Base-by-base conservation (phyloP, 2,329 filamentous ascomycete genomes). In the Penicillium brasilianum region DNA sequence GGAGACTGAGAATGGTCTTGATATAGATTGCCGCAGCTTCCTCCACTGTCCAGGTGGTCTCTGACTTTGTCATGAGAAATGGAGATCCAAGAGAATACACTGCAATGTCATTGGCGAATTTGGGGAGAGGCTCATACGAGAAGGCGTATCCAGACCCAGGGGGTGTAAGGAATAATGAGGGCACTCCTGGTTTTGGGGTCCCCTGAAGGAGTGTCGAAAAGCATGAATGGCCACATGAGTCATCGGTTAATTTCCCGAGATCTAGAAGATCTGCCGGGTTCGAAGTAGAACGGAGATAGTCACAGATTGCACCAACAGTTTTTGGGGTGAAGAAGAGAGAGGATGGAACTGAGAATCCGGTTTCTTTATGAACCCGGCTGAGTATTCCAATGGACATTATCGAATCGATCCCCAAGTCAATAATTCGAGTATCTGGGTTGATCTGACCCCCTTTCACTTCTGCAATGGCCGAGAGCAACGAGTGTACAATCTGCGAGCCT, bases 101-200 rank as follows among this genome's bases (percentile, higher is more conserved):
- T 14, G 61, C 58, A 48, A 14, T 11, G 8, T 63, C 58, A 22
- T 61, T 56, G 54, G 37, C 7, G n/a, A 63, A 61, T 25, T 63
- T 58, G 0, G 61, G 61, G 1, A 63, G 37, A 4, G 50, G 50
- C 10, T 28, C 37, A n/a, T 43, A 63, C 25, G 46, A 28, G 37
- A 60, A 63, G 25, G 61, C 61, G 48, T 63, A 39, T 43, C 61
- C 61, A 13, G 61, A 63, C 4, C 58, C 61, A 22, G 61, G 61
- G 41, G 61, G 61, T 9, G 39, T 4, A 11, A 58, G 50, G 22
- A 63, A 63, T 13, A 63, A 50, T n/a, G 61, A 52, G 3, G 61
- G 58, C 36, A 55, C 50, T n/a, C 58, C 58, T 36, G 58, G 5
- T 20, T 30, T 36, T 0, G 61, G 61, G 9, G 54, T 61, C 2